Evolutionary conservation across 2,329 filamentous ascomycete genomes (phyloP), one percentile per base, ranked within the genome.

Genomic region (Phyllachora maydis): DNA sequence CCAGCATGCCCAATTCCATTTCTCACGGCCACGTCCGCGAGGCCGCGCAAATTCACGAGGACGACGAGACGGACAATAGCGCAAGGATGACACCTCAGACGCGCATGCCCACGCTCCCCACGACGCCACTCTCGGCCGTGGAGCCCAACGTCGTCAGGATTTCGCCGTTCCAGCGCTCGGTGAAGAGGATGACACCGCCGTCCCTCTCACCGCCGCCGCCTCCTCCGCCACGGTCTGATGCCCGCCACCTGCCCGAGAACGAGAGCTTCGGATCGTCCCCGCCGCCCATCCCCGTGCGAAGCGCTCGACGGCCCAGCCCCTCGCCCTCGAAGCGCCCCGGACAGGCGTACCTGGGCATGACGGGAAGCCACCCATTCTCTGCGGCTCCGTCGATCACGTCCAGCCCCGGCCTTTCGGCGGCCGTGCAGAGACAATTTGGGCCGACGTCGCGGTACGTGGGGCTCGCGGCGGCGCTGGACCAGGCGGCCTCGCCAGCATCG

Each of bases 21-120:
- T 26, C 26, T 8, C 25, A 26, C 6, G 36, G 42, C 3, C 48
- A 52, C 30, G 33, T 48, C 22, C 38, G 47, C n/a, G 49, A 54
- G 26, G 25, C 29, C 6, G 43, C 49, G 1, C 48, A 52, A 19
- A 47, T 44, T 20, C 24, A 38, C 13, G 41, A 40, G 20, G 42
- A 46, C 18, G 39, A 45, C 9, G n/a, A n/a, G n/a, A 33, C 33
- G 11, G 26, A 32, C 4, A 30, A 30, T 6, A 24, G 30, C 10
- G 14, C 26, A 4, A 14, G 25, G 8, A 20, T 27, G 16, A 30
- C 25, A 13, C 26, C 29, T 10, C 23, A 25, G 11, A 30, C 35
- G 4, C 32, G 24, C 10, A 33, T 28, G 18, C 28, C 31, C 4
- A 30, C 30, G 5, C 26, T 33, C 8, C 30, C 35, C 11, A 29